Evolutionary conservation across 2,329 filamentous ascomycete genomes (phyloP).

Genomic region (Aspergillus tubingensis): DNA sequence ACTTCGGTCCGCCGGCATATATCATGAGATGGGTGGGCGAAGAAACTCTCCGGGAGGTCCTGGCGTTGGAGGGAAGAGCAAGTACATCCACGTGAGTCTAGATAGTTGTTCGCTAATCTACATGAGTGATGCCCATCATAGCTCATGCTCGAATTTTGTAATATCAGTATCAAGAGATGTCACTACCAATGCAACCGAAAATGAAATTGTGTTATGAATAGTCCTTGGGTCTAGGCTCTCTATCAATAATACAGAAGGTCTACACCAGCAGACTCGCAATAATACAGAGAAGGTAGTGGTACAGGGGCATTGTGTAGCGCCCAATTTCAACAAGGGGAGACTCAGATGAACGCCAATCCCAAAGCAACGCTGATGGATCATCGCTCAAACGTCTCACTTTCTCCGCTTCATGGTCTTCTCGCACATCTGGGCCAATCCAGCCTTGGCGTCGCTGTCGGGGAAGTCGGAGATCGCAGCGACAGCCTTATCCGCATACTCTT

Average conservation of each 20-base stretch:
- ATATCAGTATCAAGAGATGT: background rate
- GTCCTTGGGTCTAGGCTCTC: background rate
- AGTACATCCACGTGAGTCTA: too few species aligned
- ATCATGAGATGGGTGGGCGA: too few species aligned
- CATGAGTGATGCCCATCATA: background rate
- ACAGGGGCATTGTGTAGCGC: background rate
- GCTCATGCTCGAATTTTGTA: background rate
- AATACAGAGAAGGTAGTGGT: constrained; percentile 8
- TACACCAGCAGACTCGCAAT: background rate
- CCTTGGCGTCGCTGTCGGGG: constrained; percentile 92
- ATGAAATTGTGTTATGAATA: background rate
- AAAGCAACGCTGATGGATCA: background rate
- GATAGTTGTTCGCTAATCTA: too few species aligned
- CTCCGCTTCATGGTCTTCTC: constrained; percentile 84
- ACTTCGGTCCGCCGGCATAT: too few species aligned
- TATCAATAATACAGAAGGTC: background rate
- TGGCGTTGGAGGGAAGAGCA: too few species aligned
- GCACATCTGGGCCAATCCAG: constrained; percentile 89
- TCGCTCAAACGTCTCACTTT: constrained; percentile 57
- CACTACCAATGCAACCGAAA: background rate
- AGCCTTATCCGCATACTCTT: constrained; percentile 87
- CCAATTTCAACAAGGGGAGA: background rate
- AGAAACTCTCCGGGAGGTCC: too few species aligned
- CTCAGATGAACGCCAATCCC: background rate
- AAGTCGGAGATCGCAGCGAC: constrained; percentile 80